Conservation (phyloP, 2,329 filamentous ascomycete species). For the Verticillium zaregamsianum region DNA sequence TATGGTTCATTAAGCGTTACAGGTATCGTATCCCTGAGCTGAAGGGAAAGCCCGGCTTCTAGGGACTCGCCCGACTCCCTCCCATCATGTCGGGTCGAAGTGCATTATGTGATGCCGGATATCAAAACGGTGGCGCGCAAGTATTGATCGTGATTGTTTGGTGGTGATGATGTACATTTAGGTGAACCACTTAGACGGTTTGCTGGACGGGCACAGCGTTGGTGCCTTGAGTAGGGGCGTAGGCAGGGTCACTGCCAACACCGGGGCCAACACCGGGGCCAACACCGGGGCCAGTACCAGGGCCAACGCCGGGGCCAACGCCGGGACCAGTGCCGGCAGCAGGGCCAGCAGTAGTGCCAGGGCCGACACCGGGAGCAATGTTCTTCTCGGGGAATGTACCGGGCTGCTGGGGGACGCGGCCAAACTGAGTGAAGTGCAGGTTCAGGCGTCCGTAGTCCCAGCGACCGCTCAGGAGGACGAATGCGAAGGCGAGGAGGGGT, state of each 20-base stretch:
- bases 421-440: conserved; percentile 52
- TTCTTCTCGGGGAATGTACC: conserved; percentile 45
- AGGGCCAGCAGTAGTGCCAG: background rate
- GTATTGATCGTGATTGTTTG: background rate
- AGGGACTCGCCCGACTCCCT: background rate
- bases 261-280: background rate
- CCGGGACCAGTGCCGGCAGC: background rate
- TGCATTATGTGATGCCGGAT: background rate
- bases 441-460: conserved; percentile 51
- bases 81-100: background rate
- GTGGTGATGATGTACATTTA: background rate
- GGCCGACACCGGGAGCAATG: conserved; percentile 15
- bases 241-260: background rate
- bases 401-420: conserved; percentile 36
- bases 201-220: background rate
- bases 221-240: background rate
- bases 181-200: background rate
- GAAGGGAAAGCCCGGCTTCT: background rate
- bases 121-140: background rate
- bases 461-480: conserved; percentile 37
- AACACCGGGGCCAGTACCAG: background rate
- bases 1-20: background rate
- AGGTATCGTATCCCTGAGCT: background rate
- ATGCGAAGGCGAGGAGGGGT: conserved; percentile 35
- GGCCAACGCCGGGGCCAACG: background rate